Percentiles rank a stretch among this genome's conserved stretches.
Evolutionary conservation across 805 yeast species (phyloP).

Genomic region (Saccharomycopsis javanensis): DNA sequence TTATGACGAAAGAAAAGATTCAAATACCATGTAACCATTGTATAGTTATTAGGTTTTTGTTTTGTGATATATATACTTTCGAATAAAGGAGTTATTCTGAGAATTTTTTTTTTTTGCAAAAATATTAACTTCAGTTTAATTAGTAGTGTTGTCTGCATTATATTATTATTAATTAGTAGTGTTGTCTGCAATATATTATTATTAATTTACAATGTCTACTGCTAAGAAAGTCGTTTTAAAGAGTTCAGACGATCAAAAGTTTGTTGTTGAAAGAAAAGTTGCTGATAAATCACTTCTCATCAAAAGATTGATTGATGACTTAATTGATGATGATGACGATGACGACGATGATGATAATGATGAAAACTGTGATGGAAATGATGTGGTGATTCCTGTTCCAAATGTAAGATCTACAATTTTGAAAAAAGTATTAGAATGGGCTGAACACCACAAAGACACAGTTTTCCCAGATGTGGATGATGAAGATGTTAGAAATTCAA

Average conservation of each 20-base stretch:
- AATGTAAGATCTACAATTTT: conserved; percentile 81
- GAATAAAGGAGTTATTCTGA: too few species aligned
- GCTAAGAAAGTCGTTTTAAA: conserved; percentile 38
- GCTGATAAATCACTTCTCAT: conserved; percentile 81
- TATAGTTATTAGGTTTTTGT: too few species aligned
- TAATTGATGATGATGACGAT: conserved; percentile 30
- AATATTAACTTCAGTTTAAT: too few species aligned
- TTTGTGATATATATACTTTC: too few species aligned
- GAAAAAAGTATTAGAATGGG: conserved; percentile 91
- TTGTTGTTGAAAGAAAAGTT: conserved; percentile 67
- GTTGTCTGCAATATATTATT: not conserved
- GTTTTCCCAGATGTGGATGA: conserved; percentile 72
- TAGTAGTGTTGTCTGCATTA: too few species aligned
- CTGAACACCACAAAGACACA: conserved; percentile 84
- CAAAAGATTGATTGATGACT: conserved; percentile 78
- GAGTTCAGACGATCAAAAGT: conserved; percentile 74
- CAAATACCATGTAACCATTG: too few species aligned
- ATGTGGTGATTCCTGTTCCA: conserved; percentile 78
- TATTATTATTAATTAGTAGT: too few species aligned
- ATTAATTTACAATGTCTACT: not conserved
- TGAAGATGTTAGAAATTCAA: conserved; percentile 76
- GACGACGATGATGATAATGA: conserved; percentile 52
- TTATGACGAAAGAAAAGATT: too few species aligned
- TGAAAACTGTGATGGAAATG: conserved; percentile 55
- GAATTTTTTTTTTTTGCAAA: not conserved